phyloP scores from a whole-genome alignment of 257 asterid genomes.

The Jasminum sambac region DNA sequence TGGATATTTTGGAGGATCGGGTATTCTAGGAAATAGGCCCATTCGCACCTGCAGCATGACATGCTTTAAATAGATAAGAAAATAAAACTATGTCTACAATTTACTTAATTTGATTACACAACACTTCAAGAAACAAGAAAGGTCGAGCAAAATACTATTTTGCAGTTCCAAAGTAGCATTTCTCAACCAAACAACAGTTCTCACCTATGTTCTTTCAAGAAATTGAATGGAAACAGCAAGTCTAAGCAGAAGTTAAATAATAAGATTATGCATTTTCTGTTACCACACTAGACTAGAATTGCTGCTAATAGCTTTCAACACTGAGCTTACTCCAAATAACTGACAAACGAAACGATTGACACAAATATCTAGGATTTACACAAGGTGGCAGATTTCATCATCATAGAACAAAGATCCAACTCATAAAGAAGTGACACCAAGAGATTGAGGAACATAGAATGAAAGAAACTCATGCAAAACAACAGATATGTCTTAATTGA shows the following conservation, averaged over 20 bases:
- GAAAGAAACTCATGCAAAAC: neutral
- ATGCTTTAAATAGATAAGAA: conserved; percentile 27
- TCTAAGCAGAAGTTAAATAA: neutral
- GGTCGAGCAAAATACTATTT: neutral
- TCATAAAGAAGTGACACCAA: neutral
- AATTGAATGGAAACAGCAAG: neutral
- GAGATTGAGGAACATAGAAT: neutral
- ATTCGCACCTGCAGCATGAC: conserved; percentile 54
- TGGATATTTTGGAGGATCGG: conserved; percentile 89
- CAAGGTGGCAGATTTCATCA: neutral
- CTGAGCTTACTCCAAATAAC: neutral
- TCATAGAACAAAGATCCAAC: neutral
- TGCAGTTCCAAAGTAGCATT: neutral
- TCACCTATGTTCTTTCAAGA: neutral
- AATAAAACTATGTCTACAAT: neutral
- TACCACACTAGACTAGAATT: neutral
- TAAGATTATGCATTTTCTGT: neutral
- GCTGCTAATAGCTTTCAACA: neutral
- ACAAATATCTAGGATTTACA: neutral
- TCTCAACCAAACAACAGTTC: neutral
- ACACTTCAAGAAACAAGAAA: neutral
- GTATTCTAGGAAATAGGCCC: conserved; percentile 63
- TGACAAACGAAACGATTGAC: neutral
- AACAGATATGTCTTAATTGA: neutral
- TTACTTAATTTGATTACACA: neutral